A percentile compares a stretch with the other conserved stretches of the same genome.
Conservation (phyloP, 345 rosid genomes). For the Eucalyptus erythrocorys region DNA sequence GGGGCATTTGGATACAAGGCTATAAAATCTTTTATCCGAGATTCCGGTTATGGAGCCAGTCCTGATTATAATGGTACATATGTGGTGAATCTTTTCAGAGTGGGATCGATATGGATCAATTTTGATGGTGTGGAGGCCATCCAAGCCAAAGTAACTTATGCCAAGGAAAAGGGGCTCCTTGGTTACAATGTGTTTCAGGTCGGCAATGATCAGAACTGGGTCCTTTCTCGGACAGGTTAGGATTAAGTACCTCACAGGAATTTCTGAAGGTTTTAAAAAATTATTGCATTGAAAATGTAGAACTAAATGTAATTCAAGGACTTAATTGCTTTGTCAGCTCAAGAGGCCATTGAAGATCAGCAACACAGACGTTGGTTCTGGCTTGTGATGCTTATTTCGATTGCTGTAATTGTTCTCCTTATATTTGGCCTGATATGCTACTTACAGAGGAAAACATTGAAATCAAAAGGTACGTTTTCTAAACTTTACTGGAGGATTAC, state of each 20-base stretch:
- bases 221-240: slow-evolving; percentile 20
- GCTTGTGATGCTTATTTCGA: slow-evolving; percentile 3
- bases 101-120: slow-evolving; percentile 19
- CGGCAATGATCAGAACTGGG: slow-evolving; percentile 19
- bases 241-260: neutral
- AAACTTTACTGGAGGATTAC: neutral
- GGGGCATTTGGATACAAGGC: slow-evolving; percentile 9
- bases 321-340: slow-evolving; percentile 3
- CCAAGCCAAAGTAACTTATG: slow-evolving; percentile 18
- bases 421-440: neutral
- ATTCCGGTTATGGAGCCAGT: slow-evolving; percentile 2
- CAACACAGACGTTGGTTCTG: slow-evolving; percentile 1
- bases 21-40: neutral
- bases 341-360: neutral
- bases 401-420: slow-evolving; percentile 1
- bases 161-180: slow-evolving; percentile 14
- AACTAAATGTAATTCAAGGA: neutral
- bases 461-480: slow-evolving; percentile 3
- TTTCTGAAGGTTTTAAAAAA: neutral
- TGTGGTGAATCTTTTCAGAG: slow-evolving; percentile 4
- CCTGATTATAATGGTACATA: slow-evolving; percentile 13
- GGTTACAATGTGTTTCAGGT: slow-evolving; percentile 25
- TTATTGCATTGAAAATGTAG: neutral
- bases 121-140: slow-evolving; percentile 27
- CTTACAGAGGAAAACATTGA: neutral